phyloP scores from a whole-genome alignment of 108 stramenopile species.

The Phaeodactylum tricornutum region DNA sequence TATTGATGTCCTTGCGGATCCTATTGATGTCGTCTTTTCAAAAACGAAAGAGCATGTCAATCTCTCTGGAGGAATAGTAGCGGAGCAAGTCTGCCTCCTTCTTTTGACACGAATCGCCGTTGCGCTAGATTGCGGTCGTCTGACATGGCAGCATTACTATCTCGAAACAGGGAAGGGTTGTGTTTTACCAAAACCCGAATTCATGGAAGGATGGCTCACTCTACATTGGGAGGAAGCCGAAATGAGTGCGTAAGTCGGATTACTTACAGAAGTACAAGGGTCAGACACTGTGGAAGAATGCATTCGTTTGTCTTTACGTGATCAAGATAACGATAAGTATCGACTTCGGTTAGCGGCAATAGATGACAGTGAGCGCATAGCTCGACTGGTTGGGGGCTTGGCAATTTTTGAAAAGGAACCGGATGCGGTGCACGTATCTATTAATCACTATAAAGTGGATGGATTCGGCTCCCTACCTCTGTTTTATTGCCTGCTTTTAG shows the following conservation, averaged over 20 bases:
- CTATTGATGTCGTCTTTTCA: slow-evolving; percentile 10
- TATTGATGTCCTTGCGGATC: slow-evolving; percentile 14
- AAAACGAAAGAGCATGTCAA: neutral
- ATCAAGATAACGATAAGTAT: neutral
- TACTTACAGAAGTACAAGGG: neutral
- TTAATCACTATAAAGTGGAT: slow-evolving; percentile 13
- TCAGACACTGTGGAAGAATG: neutral
- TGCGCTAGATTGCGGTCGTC: slow-evolving; percentile 1
- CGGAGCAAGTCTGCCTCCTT: neutral
- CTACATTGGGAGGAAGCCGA: slow-evolving; percentile 3
- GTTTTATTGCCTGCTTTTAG: slow-evolving; percentile 23
- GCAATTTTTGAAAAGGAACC: slow-evolving; percentile 30
- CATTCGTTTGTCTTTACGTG: neutral
- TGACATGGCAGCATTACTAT: slow-evolving; percentile 4
- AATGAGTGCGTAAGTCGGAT: neutral
- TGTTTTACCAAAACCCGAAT: slow-evolving; percentile 1
- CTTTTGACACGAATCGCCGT: slow-evolving; percentile 4
- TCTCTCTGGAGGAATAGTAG: too few species aligned
- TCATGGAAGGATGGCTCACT: slow-evolving; percentile 7
- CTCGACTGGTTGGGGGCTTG: slow-evolving; percentile 21
- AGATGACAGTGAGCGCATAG: slow-evolving; percentile 10
- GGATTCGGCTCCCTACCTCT: slow-evolving; percentile 18
- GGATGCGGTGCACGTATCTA: slow-evolving; percentile 16
- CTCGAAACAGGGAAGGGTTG: neutral
- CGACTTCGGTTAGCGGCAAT: slow-evolving; percentile 1